Conservation (phyloP, 176 grass and related monocot genomes). For the Carex pumila region DNA sequence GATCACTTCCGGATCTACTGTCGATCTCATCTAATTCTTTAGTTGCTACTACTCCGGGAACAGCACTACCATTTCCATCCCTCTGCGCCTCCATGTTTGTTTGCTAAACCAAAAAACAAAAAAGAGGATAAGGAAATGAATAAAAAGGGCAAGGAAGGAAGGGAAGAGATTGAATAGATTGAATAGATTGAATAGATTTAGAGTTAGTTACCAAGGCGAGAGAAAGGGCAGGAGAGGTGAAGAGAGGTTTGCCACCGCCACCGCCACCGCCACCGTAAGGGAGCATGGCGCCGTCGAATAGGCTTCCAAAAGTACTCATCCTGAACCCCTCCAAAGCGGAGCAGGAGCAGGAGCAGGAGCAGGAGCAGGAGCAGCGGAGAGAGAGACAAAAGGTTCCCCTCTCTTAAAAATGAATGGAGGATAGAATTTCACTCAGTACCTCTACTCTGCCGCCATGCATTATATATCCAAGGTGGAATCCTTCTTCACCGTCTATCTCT, state of each 20-base stretch:
- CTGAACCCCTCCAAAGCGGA: neutral
- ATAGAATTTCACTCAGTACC: no score
- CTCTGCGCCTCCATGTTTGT: conserved; percentile 24
- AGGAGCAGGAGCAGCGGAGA: no score
- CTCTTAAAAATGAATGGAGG: no score
- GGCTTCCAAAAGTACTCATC: conserved; percentile 33
- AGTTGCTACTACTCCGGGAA: neutral
- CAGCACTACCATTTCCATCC: neutral
- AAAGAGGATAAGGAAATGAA: neutral
- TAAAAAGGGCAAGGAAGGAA: neutral
- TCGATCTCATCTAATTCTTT: conserved; percentile 43
- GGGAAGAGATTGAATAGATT: neutral
- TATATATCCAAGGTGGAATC: no score
- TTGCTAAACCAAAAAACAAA: conserved; percentile 13
- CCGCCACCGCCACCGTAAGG: neutral
- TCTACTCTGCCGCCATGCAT: no score
- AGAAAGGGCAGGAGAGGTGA: conserved; percentile 50
- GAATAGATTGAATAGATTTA: neutral
- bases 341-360: no score
- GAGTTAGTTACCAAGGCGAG: conserved; percentile 37
- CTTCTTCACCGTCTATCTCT: no score
- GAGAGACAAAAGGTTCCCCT: no score
- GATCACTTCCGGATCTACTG: conserved; percentile 41
- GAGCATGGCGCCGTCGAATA: conserved; percentile 32
- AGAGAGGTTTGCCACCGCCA: neutral